Conservation (phyloP, 2,329 filamentous ascomycete species). For the Parastagonospora avenae region DNA sequence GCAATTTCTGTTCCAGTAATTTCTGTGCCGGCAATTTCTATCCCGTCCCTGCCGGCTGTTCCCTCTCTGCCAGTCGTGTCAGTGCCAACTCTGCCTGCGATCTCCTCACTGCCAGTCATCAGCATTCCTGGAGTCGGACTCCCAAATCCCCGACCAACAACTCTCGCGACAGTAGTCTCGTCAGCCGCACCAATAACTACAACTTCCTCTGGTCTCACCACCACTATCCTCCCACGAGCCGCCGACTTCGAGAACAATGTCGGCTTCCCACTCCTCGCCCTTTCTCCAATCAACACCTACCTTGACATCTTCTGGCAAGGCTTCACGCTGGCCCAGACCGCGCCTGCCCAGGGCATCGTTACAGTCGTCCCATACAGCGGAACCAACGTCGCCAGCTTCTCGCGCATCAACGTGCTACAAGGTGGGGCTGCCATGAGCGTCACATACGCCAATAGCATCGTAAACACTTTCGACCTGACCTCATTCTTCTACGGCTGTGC, state of each 20-base stretch:
- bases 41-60: too few relatives aligned
- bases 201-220: not conserved
- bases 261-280: constrained; percentile 3
- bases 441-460: not conserved
- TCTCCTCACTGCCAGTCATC: too few relatives aligned
- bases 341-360: not conserved
- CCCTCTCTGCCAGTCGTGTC: too few relatives aligned
- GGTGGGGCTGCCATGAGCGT: constrained; percentile 2
- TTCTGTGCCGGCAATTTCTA: too few relatives aligned
- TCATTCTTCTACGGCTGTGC: constrained; percentile 6
- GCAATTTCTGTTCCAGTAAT: too few relatives aligned
- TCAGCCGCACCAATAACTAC: too few relatives aligned
- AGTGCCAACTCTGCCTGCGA: too few relatives aligned
- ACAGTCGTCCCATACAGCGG: constrained; percentile 2
- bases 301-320: constrained; percentile 3
- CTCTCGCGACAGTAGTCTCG: too few relatives aligned
- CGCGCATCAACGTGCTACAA: not conserved
- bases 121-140: too few relatives aligned
- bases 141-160: too few relatives aligned
- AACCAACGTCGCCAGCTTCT: constrained; percentile 4
- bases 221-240: not conserved
- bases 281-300: constrained; percentile 3
- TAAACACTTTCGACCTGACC: constrained; percentile 6
- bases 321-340: constrained; percentile 3
- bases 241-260: constrained; percentile 5